Evolutionary conservation across 768 basidiomycete species (phyloP).

Genomic region (Naganishia antarctica): DNA sequence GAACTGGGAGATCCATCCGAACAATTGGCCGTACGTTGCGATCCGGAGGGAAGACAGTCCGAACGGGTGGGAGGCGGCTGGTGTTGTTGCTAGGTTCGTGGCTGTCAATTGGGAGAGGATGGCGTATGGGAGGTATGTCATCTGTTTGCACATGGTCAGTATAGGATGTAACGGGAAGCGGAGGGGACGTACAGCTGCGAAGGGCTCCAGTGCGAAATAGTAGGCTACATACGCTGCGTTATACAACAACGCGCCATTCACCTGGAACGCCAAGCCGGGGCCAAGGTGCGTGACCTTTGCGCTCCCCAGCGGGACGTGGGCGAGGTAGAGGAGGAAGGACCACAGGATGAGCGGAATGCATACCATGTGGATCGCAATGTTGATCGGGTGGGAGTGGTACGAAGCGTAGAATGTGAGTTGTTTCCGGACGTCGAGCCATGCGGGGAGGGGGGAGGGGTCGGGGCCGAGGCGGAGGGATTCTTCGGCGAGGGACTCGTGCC

Average conservation of each 20-base stretch:
- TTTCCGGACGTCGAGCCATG: slow-evolving; percentile 30
- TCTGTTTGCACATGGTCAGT: slow-evolving; percentile 51
- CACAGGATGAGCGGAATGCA: slow-evolving; percentile 81
- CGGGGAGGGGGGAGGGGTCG: slow-evolving; percentile 19
- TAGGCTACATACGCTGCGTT: slow-evolving; percentile 63
- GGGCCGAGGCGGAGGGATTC: slow-evolving; percentile 26
- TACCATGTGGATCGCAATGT: slow-evolving; percentile 77
- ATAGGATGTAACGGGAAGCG: background rate
- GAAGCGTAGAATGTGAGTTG: slow-evolving; percentile 90
- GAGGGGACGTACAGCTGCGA: slow-evolving; percentile 65
- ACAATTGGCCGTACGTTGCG: slow-evolving; percentile 59
- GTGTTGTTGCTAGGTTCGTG: slow-evolving; percentile 15
- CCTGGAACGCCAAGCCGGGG: slow-evolving; percentile 58
- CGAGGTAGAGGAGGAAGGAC: slow-evolving; percentile 23
- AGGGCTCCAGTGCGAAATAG: slow-evolving; percentile 74
- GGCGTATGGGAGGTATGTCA: slow-evolving; percentile 74
- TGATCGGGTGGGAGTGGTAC: slow-evolving; percentile 78
- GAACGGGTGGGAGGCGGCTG: slow-evolving; percentile 50
- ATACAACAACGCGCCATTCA: slow-evolving; percentile 63
- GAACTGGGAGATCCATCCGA: slow-evolving; percentile 90
- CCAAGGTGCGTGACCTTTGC: slow-evolving; percentile 26
- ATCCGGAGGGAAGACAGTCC: slow-evolving; percentile 53
- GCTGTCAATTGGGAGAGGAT: slow-evolving; percentile 44
- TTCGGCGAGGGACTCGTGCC: slow-evolving; percentile 29
- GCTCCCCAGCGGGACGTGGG: slow-evolving; percentile 25